Evolutionary conservation across 495 filamentous ascomycete species (phyloP), one percentile per base, ranked within the genome.

Genomic region (Aspergillus hancockii): DNA sequence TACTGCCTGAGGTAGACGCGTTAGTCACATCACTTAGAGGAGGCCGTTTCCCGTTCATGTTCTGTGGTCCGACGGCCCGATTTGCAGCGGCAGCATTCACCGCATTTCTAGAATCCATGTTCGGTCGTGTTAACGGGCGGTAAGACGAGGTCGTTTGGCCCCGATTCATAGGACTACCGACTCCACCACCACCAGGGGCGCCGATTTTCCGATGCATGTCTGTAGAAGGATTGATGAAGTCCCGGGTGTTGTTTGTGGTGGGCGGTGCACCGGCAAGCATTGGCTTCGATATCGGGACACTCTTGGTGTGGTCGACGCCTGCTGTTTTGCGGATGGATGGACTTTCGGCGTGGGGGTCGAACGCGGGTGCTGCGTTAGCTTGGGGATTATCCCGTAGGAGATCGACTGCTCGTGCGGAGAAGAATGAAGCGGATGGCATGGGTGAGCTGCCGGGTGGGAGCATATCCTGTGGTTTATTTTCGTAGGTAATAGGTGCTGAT

Each of bases 311-410:
- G 62, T 96, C 91, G 49, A 97, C 81, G n/a, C 92, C 92, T 0
- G 89, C 87, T 4, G 93, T 96, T 66, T 93, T 92, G 31, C 90
- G 87, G 58, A 96, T 93, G 0, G 90, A 92, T 0, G 92, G 90
- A 60, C 89, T 92, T 62, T 96, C 91, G 5, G 85, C 80, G 55
- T 88, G 84, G 3, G 91, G 91, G 67, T 97, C 90, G 72, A 96
- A 97, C 50, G 83, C 81, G 8, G 80, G 81, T 16, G 84, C 77
- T 6, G 73, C 53, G 5, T 78, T 72, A 2, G 64, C 67, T 41
- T 76, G 72, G n/a, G 79, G 71, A 25, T 79, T 75, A 22, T 80
- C 80, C 23, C 75, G 73, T n/a, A 74, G 57, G 28, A 74, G 67
- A 22, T 80, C 77, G 10, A 88, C 87, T 56, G 85, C 90, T 51